Conservation (phyloP, 164 flowering plant genomes). For the Nelumbo lutea region DNA sequence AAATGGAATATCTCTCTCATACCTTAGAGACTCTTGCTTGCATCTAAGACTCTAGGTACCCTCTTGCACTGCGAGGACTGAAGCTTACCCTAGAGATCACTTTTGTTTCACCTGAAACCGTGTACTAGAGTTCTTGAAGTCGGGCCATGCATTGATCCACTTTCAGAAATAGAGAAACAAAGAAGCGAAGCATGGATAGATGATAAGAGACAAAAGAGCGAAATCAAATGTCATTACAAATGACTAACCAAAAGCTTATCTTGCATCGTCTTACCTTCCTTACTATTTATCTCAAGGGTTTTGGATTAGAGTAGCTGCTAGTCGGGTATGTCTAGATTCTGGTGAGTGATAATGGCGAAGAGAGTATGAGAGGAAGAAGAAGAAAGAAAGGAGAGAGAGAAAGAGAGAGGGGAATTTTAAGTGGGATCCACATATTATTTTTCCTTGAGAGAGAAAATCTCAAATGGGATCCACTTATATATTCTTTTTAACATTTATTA, state of each 20-base stretch:
- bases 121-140: conserved; percentile 82
- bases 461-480: too few relatives aligned
- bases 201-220: background rate
- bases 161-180: conserved; percentile 28
- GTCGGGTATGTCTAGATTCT: too few relatives aligned
- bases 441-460: too few relatives aligned
- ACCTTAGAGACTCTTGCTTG: conserved; percentile 87
- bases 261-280: conserved; percentile 46
- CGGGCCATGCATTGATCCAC: conserved; percentile 90
- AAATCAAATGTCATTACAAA: background rate
- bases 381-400: too few relatives aligned
- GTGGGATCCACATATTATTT: too few relatives aligned
- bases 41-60: conserved; percentile 69
- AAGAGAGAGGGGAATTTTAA: too few relatives aligned
- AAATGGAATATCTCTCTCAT: background rate
- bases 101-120: conserved; percentile 75
- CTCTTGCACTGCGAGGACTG: conserved; percentile 78
- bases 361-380: too few relatives aligned
- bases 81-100: conserved; percentile 55
- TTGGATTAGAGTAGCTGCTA: conserved; percentile 66
- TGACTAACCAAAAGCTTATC: background rate
- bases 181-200: background rate
- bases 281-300: conserved; percentile 68
- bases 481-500: too few relatives aligned
- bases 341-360: too few relatives aligned